phyloP scores from a whole-genome alignment of 345 rosid genomes.

The Populus simonii region DNA sequence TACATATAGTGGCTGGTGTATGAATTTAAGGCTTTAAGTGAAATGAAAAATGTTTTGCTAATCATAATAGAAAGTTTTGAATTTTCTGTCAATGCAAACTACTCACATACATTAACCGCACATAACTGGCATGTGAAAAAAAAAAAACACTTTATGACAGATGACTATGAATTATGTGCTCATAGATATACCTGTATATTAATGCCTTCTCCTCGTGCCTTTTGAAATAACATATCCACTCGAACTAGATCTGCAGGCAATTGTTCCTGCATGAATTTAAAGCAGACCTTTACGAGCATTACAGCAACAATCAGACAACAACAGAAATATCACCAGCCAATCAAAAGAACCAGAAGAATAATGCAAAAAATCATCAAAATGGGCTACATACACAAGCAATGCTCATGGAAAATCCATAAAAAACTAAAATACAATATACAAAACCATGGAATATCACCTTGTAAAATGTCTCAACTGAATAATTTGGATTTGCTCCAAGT shows the following conservation, averaged over 20 bases:
- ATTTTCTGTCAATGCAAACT: background rate
- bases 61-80: background rate
- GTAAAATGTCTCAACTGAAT: constrained; percentile 76
- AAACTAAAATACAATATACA: background rate
- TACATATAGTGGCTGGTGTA: background rate
- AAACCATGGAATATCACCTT: constrained; percentile 47
- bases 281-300: constrained; percentile 4
- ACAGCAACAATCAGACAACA: background rate
- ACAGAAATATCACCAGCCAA: background rate
- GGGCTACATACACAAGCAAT: background rate
- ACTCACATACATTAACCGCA: background rate
- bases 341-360: background rate
- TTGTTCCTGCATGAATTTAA: constrained; percentile 59
- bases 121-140: no score
- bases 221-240: constrained; percentile 74
- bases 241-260: constrained; percentile 77
- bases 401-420: background rate
- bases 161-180: background rate
- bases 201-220: constrained; percentile 70
- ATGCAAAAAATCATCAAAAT: background rate
- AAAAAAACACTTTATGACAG: background rate
- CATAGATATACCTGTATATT: constrained; percentile 57
- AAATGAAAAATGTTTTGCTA: background rate
- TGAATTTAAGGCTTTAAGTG: background rate
- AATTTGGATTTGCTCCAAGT: constrained; percentile 83